A percentile compares a stretch with the other conserved stretches of the same genome.
phyloP scores from a whole-genome alignment of 495 filamentous ascomycete genomes.

The Penicillium macrosclerotiorum region DNA sequence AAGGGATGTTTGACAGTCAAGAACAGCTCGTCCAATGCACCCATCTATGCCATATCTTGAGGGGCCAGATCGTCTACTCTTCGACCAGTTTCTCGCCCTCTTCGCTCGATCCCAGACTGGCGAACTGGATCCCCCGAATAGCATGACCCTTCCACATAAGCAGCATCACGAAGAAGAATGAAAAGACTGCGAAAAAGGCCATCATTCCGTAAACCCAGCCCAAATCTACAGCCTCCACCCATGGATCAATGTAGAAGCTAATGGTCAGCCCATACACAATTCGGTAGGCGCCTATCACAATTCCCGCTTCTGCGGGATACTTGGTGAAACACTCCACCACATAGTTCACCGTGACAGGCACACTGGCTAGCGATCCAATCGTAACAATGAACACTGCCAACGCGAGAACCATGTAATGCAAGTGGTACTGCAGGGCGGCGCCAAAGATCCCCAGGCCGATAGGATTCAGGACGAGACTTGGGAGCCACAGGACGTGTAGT shows the following conservation, averaged over 20 bases:
- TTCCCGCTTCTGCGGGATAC: conserved; percentile 41
- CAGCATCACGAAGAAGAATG: conserved; percentile 34
- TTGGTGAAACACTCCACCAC: conserved; percentile 45
- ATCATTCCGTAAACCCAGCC: conserved; percentile 55
- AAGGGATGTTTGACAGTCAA: too few relatives aligned
- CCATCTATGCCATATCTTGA: too few relatives aligned
- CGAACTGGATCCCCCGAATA: conserved; percentile 24
- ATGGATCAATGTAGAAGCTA: conserved; percentile 48
- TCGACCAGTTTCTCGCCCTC: conserved; percentile 23
- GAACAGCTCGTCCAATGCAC: too few relatives aligned
- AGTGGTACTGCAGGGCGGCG: conserved; percentile 43
- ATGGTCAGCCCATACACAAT: conserved; percentile 44
- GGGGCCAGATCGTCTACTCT: conserved; percentile 1
- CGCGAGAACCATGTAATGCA: conserved; percentile 49
- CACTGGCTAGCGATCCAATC: conserved; percentile 34
- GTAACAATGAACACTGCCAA: conserved; percentile 44
- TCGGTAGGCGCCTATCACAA: conserved; percentile 41
- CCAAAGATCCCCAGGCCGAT: conserved; percentile 51
- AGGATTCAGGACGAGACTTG: conserved; percentile 44
- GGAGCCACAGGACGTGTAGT: conserved; percentile 45
- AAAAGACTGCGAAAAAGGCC: conserved; percentile 45
- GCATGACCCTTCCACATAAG: conserved; percentile 32
- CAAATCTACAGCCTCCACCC: conserved; percentile 42
- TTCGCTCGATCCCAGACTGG: conserved; percentile 24
- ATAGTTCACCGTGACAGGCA: conserved; percentile 49